Conservation (phyloP, 2,329 filamentous ascomycete species). For the Emmonsia crescens region DNA sequence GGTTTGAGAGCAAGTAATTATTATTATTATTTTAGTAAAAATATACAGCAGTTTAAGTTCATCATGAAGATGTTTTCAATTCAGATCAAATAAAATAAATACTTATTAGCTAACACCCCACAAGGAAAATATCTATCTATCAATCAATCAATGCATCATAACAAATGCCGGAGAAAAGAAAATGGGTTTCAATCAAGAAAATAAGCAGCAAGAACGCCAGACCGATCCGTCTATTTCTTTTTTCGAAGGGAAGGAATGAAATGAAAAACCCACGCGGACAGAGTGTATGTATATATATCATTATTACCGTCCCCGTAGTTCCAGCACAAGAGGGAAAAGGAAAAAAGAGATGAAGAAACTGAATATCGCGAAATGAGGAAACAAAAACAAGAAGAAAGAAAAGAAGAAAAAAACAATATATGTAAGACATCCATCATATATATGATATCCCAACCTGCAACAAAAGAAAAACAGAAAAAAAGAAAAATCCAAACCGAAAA, state of each 20-base stretch:
- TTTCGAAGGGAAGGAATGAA: neutral
- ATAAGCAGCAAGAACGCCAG: neutral
- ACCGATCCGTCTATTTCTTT: neutral
- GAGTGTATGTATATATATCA: neutral
- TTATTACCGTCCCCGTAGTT: neutral
- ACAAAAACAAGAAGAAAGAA: neutral
- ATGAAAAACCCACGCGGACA: neutral
- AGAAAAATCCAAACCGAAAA: neutral
- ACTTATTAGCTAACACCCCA: neutral
- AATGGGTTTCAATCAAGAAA: neutral
- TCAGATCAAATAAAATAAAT: neutral
- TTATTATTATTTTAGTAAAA: too few species aligned
- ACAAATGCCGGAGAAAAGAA: neutral
- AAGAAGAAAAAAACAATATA: neutral
- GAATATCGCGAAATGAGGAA: neutral
- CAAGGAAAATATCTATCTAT: too few species aligned
- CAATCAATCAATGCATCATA: neutral
- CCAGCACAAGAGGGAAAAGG: neutral
- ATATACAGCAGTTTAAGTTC: too few species aligned
- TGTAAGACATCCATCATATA: neutral
- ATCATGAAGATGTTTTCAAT: neutral
- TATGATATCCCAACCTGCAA: neutral
- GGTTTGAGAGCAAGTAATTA: neutral
- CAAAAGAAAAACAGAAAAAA: conserved; percentile 1
- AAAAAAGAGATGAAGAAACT: neutral